Conservation (phyloP, 495 filamentous ascomycete genomes). For the Penicillium arizonense region DNA sequence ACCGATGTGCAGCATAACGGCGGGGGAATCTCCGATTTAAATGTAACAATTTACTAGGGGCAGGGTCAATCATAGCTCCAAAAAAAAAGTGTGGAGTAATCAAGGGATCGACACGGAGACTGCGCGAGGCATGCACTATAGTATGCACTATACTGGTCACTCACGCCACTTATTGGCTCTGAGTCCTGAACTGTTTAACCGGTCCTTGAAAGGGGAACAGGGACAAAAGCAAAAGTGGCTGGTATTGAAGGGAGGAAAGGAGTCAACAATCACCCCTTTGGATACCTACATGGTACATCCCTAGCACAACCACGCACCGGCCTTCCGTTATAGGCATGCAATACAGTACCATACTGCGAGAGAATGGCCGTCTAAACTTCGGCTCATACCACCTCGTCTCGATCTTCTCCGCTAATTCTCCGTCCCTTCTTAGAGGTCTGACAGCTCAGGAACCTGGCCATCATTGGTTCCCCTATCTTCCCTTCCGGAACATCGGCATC, state of each 20-base stretch:
- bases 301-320: not conserved
- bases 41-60: not conserved
- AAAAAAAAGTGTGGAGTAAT: not conserved
- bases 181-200: not conserved
- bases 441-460: not conserved
- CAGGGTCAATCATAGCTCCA: constrained; percentile 3
- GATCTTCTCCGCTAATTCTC: constrained; percentile 15
- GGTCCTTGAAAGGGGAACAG: not conserved
- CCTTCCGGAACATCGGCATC: not conserved
- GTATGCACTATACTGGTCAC: constrained; percentile 5
- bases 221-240: not conserved
- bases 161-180: not conserved
- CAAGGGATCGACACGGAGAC: constrained; percentile 3
- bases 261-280: not conserved
- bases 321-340: not conserved
- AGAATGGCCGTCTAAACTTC: constrained; percentile 16
- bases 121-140: too few relatives aligned
- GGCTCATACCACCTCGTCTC: constrained; percentile 10
- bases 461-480: not conserved
- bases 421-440: not conserved
- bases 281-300: not conserved
- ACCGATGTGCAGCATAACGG: not conserved
- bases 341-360: constrained; percentile 1
- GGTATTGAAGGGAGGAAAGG: not conserved
- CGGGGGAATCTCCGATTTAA: not conserved